A percentile compares a stretch with the other conserved stretches of the same genome.
phyloP scores from a whole-genome alignment of 139 green algal species.

The Chara braunii region DNA sequence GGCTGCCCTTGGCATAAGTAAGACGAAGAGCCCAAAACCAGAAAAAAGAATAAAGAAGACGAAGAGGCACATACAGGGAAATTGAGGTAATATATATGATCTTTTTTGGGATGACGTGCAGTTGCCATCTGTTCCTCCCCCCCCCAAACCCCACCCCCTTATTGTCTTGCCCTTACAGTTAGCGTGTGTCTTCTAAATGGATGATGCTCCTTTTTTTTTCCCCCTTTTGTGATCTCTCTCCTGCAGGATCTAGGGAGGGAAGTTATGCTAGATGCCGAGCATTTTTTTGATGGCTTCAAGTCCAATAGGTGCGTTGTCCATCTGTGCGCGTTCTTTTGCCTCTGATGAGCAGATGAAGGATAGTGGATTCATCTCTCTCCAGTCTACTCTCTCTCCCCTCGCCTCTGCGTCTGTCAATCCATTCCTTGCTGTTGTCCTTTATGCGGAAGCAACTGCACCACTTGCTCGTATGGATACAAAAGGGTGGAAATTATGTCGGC shows the following conservation, averaged over 20 bases:
- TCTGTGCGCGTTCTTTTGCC: neutral
- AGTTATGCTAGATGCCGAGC: slow-evolving; percentile 37
- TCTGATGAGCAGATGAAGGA: neutral
- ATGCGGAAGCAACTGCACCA: too few species aligned
- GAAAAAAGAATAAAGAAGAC: neutral
- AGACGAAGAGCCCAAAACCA: neutral
- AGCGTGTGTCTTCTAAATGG: too few species aligned
- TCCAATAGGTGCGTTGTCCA: slow-evolving; percentile 7
- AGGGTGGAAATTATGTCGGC: too few species aligned
- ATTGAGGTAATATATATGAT: neutral
- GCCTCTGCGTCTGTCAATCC: neutral
- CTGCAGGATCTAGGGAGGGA: slow-evolving; percentile 15
- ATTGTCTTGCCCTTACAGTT: too few species aligned
- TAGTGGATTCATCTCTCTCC: neutral
- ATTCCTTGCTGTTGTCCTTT: too few species aligned
- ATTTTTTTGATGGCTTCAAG: slow-evolving; percentile 37
- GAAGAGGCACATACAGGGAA: neutral
- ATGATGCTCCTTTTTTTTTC: neutral
- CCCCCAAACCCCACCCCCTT: too few species aligned
- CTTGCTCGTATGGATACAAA: too few species aligned
- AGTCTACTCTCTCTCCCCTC: neutral
- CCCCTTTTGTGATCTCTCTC: neutral
- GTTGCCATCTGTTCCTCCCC: too few species aligned
- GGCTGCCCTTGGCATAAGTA: too few species aligned
- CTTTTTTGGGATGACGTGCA: too few species aligned